phyloP scores from a whole-genome alignment of 2,329 filamentous ascomycete genomes.

The Diaporthe batatas region DNA sequence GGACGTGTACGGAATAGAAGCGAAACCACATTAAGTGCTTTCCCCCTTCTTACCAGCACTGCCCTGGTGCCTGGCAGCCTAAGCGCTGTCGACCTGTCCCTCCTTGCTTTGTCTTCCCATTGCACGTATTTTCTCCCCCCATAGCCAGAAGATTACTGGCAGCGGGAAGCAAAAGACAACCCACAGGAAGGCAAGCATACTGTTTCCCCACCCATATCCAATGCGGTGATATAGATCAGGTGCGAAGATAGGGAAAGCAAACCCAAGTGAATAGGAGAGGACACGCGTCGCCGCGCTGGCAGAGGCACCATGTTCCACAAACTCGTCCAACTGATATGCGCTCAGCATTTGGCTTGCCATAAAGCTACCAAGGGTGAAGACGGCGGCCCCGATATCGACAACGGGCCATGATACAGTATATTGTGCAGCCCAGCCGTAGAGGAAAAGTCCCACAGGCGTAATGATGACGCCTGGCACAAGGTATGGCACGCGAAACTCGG shows the following conservation, averaged over 20 bases:
- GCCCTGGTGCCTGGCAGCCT: too few species aligned
- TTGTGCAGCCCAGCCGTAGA: conserved; percentile 62
- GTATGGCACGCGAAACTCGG: conserved; percentile 42
- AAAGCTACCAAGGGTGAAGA: conserved; percentile 68
- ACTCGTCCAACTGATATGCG: conserved; percentile 69
- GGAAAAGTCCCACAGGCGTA: conserved; percentile 62
- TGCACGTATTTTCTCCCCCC: conserved; percentile 31
- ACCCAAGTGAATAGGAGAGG: conserved; percentile 65
- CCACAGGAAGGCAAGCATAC: conserved; percentile 56
- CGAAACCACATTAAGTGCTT: too few species aligned
- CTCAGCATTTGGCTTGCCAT: conserved; percentile 65
- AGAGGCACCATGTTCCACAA: conserved; percentile 50
- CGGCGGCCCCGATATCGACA: conserved; percentile 66
- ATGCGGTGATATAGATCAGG: conserved; percentile 52
- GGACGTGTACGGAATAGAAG: too few species aligned
- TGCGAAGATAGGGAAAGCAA: conserved; percentile 69
- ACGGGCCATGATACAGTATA: conserved; percentile 62
- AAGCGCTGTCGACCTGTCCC: background rate
- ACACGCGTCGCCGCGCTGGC: conserved; percentile 66
- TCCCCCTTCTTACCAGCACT: too few species aligned
- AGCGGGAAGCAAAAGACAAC: conserved; percentile 61
- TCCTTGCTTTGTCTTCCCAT: conserved; percentile 16
- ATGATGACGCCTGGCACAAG: conserved; percentile 53
- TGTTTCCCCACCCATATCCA: conserved; percentile 59
- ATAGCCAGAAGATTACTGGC: conserved; percentile 49